phyloP scores from a whole-genome alignment of 371 early-diverging fungal genomes.

The Lichtheimia hyalospora region DNA sequence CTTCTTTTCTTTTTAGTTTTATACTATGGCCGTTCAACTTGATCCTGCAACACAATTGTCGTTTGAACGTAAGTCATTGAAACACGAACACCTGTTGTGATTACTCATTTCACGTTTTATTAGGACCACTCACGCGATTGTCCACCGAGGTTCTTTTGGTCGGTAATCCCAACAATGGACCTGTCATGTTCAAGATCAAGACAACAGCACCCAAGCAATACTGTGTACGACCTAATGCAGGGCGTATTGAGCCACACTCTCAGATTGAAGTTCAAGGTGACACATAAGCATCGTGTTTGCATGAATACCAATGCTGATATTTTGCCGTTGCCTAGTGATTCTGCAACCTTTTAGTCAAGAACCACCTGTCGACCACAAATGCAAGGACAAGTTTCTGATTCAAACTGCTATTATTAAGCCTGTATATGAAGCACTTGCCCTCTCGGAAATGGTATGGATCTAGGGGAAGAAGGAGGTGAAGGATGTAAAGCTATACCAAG shows the following conservation, averaged over 20 bases:
- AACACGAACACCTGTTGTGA: not conserved
- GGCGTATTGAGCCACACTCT: slow-evolving; percentile 65
- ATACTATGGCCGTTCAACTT: slow-evolving; percentile 15
- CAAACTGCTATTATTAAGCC: slow-evolving; percentile 78
- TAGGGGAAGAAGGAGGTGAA: not conserved
- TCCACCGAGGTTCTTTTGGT: slow-evolving; percentile 55
- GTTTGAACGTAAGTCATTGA: slow-evolving; percentile 10
- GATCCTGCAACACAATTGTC: slow-evolving; percentile 17
- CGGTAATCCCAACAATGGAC: slow-evolving; percentile 55
- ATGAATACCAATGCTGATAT: not conserved
- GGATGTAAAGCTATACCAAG: not conserved
- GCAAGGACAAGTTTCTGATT: slow-evolving; percentile 94
- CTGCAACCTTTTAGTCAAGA: slow-evolving; percentile 79
- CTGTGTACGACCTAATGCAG: slow-evolving; percentile 89
- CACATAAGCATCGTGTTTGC: not conserved
- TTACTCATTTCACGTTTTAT: not conserved
- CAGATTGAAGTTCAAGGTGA: slow-evolving; percentile 66
- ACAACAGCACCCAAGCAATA: slow-evolving; percentile 94
- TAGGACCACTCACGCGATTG: slow-evolving; percentile 70
- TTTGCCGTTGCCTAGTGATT: slow-evolving; percentile 45
- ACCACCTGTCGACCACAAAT: slow-evolving; percentile 70
- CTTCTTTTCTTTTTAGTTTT: not conserved
- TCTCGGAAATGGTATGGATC: slow-evolving; percentile 16
- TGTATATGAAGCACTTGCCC: slow-evolving; percentile 25
- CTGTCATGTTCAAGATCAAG: slow-evolving; percentile 87